phyloP scores from a whole-genome alignment of 495 filamentous ascomycete species.

The Neurospora sp. region DNA sequence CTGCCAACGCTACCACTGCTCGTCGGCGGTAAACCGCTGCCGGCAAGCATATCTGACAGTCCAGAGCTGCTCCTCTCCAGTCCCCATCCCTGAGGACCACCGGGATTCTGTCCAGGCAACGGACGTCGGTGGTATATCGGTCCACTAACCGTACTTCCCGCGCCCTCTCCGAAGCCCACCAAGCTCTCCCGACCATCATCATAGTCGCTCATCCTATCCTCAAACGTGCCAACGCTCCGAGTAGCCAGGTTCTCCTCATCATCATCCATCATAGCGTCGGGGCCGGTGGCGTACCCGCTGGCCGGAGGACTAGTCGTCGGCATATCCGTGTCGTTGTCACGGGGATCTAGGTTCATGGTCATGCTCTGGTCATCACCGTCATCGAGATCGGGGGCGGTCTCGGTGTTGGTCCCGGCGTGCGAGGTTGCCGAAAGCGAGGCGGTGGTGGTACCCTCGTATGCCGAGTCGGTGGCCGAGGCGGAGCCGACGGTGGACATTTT shows the following conservation, averaged over 20 bases:
- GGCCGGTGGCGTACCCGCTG: constrained; percentile 22
- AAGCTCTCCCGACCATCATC: constrained; percentile 53
- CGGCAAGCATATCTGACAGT: constrained; percentile 24
- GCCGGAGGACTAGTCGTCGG: constrained; percentile 23
- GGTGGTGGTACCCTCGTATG: constrained; percentile 55
- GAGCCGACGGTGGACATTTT: constrained; percentile 80
- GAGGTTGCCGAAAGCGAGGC: background rate
- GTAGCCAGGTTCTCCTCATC: constrained; percentile 12
- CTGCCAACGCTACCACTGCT: background rate
- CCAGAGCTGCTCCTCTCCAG: constrained; percentile 36
- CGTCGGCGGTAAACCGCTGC: background rate
- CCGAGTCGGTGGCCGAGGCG: constrained; percentile 58
- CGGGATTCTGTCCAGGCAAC: constrained; percentile 7
- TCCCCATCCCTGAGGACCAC: constrained; percentile 12
- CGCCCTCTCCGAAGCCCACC: constrained; percentile 82
- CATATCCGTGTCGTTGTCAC: constrained; percentile 22
- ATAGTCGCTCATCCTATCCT: constrained; percentile 64
- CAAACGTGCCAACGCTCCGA: constrained; percentile 51
- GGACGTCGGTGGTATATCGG: constrained; percentile 51
- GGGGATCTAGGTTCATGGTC: constrained; percentile 39
- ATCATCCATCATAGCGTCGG: constrained; percentile 34
- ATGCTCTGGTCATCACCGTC: constrained; percentile 37
- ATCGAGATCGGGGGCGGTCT: constrained; percentile 22
- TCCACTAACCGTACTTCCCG: constrained; percentile 65
- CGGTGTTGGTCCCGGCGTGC: constrained; percentile 50